These are phyloP conservation scores for Blastomyces percursus DNA, from an alignment of 2,329 filamentous ascomycete genomes.

Conservation along the genomic window DNA sequence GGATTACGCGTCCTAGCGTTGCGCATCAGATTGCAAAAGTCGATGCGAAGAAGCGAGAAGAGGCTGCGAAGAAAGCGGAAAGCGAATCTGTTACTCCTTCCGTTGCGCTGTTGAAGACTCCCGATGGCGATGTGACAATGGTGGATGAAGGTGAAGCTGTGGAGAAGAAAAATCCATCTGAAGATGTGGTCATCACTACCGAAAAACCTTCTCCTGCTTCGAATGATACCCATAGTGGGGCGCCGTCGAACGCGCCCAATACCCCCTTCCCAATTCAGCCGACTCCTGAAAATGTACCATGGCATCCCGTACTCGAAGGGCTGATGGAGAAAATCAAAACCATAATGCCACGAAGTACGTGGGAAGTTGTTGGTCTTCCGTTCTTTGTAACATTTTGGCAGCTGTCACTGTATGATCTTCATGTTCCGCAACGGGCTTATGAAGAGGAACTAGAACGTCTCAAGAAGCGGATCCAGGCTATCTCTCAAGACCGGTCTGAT, in stretches of 20 bases:
- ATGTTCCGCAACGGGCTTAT: constrained; percentile 66
- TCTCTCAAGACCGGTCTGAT: constrained; percentile 62
- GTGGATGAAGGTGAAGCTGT: constrained; percentile 25
- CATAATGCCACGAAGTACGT: constrained; percentile 51
- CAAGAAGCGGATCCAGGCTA: constrained; percentile 53
- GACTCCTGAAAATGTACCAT: constrained; percentile 37
- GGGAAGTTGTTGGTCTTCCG: constrained; percentile 60
- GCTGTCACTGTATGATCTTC: constrained; percentile 69
- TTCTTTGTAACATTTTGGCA: constrained; percentile 94
- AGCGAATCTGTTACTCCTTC: constrained; percentile 10
- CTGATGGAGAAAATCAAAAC: constrained; percentile 59
- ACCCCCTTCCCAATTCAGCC: constrained; percentile 20
- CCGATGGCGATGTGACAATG: constrained; percentile 23
- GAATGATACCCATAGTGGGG: constrained; percentile 10
- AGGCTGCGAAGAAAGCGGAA: constrained; percentile 21
- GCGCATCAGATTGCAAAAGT: constrained; percentile 48
- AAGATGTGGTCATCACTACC: constrained; percentile 13
- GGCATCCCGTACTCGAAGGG: constrained; percentile 61
- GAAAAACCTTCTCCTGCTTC: constrained; percentile 10
- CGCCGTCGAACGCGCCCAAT: constrained; percentile 11
- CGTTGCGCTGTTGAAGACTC: constrained; percentile 13
- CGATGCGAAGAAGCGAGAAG: constrained; percentile 25
- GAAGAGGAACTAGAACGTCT: constrained; percentile 60
- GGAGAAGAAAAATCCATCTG: constrained; percentile 22
- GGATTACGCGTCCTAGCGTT: constrained; percentile 66